Evolutionary conservation across 495 filamentous ascomycete species (phyloP).

Genomic region (Talaromyces ruber): DNA sequence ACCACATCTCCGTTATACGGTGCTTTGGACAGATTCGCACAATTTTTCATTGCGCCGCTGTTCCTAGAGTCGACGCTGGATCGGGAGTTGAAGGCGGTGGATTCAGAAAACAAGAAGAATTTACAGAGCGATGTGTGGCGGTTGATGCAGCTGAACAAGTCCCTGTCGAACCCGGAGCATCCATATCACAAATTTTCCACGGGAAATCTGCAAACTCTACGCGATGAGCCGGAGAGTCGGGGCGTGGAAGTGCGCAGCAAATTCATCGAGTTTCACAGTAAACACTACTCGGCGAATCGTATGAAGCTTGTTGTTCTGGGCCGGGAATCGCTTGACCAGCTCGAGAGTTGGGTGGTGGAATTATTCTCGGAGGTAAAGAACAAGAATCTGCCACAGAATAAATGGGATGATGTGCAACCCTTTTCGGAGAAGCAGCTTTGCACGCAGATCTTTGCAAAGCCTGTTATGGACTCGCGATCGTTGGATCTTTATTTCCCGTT

Average conservation of each 20-base stretch:
- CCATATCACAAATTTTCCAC: slow-evolving; percentile 97
- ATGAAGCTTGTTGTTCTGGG: slow-evolving; percentile 95
- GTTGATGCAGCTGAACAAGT: slow-evolving; percentile 84
- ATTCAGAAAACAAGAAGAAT: slow-evolving; percentile 99
- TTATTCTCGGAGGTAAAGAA: slow-evolving; percentile 78
- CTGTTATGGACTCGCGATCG: slow-evolving; percentile 85
- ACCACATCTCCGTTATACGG: slow-evolving; percentile 66
- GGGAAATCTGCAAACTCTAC: slow-evolving; percentile 82
- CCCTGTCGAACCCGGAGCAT: slow-evolving; percentile 79
- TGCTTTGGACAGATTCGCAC: slow-evolving; percentile 89
- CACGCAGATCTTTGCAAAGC: slow-evolving; percentile 86
- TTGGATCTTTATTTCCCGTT: slow-evolving; percentile 86
- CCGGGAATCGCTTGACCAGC: slow-evolving; percentile 75
- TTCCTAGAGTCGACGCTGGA: slow-evolving; percentile 88
- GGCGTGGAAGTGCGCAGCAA: slow-evolving; percentile 86
- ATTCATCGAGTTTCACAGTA: slow-evolving; percentile 88
- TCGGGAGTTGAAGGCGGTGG: slow-evolving; percentile 84
- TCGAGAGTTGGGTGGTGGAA: slow-evolving; percentile 83
- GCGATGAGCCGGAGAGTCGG: slow-evolving; percentile 69
- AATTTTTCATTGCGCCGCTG: slow-evolving; percentile 91
- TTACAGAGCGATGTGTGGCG: slow-evolving; percentile 94
- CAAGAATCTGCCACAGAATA: slow-evolving; percentile 71
- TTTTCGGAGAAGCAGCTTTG: slow-evolving; percentile 60
- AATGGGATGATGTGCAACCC: slow-evolving; percentile 70
- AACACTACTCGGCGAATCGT: slow-evolving; percentile 87